Evolutionary conservation across 2,329 filamentous ascomycete genomes (phyloP), one percentile per base, ranked within the genome.

Genomic region (Macrophomina pseudophaseolina): DNA sequence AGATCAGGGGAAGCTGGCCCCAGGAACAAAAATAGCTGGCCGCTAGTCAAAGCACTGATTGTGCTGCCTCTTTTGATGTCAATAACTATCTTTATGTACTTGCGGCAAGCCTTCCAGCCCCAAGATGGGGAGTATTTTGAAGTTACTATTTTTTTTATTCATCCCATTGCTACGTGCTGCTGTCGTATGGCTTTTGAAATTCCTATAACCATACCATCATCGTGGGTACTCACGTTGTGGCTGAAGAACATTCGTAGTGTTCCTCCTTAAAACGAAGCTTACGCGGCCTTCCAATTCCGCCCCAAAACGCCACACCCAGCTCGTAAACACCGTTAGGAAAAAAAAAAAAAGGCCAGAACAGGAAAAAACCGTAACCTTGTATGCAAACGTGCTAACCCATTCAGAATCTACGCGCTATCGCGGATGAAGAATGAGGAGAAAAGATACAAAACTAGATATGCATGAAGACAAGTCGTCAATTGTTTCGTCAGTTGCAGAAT

Each of bases 381-480:
- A 33, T 59, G 46, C 54, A 59, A 46, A 33, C 54, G n/a, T 59
- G 46, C 40, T 59, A 46, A 59, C 56, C 40, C n/a, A 48, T 33
- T 46, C 28, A 14, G 56, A 48, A 8, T 28, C 46, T 33, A 28
- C 28, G 56, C 40, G 23, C 46, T 3, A 4, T 33, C 28, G 28
- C 56, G 40, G 23, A 44, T 33, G 40, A 59, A 59, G 30, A 12
- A 40, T 35, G 33, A 11, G 8, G 40, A 12, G 5, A 40, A 44
- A 46, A 18, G 12, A 32, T 16, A 59, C 4, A 59, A 18, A 23
- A 40, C 33, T 18, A 35, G 33, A 44, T 44, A 35, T 58, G 56
- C 56, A 59, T 59, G 56, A 59, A 59, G 46, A 33, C 40, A 59
- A 59, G 56, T 59, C 54, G 54, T 59, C 40, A 58, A 58, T 42